Conservation (phyloP, 352 stramenopile genomes). For the Phytophthora cajani region DNA sequence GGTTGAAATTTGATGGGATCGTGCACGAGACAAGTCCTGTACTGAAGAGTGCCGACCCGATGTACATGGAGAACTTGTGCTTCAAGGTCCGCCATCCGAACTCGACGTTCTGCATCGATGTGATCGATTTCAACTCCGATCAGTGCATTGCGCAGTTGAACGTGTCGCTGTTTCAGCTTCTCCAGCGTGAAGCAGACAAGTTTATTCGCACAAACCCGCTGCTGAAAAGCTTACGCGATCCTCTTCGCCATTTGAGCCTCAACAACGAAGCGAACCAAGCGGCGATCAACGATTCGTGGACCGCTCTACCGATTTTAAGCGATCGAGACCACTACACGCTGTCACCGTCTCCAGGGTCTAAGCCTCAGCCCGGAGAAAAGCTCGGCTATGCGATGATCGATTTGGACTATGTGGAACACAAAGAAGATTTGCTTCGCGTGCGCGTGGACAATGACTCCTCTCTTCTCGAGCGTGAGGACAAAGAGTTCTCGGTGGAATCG, state of each 20-base stretch:
- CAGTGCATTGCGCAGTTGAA: slow-evolving; percentile 69
- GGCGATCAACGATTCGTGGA: slow-evolving; percentile 47
- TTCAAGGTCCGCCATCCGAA: slow-evolving; percentile 72
- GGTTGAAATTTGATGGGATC: slow-evolving; percentile 67
- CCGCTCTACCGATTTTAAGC: slow-evolving; percentile 36
- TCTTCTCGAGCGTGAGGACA: slow-evolving; percentile 69
- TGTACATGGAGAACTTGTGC: slow-evolving; percentile 87
- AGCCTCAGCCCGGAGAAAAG: slow-evolving; percentile 42
- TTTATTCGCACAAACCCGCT: slow-evolving; percentile 64
- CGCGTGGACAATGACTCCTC: slow-evolving; percentile 59
- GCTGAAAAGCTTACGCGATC: slow-evolving; percentile 51
- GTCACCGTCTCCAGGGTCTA: slow-evolving; percentile 36
- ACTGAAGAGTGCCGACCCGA: slow-evolving; percentile 85
- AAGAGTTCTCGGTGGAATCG: slow-evolving; percentile 84
- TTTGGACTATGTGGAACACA: slow-evolving; percentile 76
- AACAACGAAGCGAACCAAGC: slow-evolving; percentile 45
- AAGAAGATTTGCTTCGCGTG: slow-evolving; percentile 72
- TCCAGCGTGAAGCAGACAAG: slow-evolving; percentile 73
- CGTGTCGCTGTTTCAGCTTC: slow-evolving; percentile 81
- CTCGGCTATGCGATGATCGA: slow-evolving; percentile 66
- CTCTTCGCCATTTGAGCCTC: slow-evolving; percentile 55
- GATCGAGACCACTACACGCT: slow-evolving; percentile 64
- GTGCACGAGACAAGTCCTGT: slow-evolving; percentile 85
- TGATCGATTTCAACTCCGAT: slow-evolving; percentile 88
- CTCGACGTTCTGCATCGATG: slow-evolving; percentile 67